These are phyloP conservation scores for Claviceps sp. DNA, from an alignment of 2,329 filamentous ascomycete genomes.

Conservation along the genomic window DNA sequence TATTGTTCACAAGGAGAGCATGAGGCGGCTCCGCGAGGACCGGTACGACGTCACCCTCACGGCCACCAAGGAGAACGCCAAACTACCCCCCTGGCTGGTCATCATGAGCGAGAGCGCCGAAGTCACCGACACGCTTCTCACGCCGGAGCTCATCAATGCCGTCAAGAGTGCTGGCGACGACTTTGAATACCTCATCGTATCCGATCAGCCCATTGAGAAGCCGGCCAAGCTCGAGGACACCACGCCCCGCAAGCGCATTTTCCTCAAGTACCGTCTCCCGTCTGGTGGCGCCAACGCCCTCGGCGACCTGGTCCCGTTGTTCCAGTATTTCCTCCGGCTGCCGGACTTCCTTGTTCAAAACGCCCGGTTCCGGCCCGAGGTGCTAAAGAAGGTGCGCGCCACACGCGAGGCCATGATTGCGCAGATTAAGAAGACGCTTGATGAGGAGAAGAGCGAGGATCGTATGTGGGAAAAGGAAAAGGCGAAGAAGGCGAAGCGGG, in stretches of 20 bases:
- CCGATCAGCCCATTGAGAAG: conserved; percentile 79
- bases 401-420: conserved; percentile 69
- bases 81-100: conserved; percentile 79
- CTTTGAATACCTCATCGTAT: conserved; percentile 78
- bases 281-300: conserved; percentile 42
- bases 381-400: conserved; percentile 67
- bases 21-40: conserved; percentile 81
- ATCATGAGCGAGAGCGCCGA: conserved; percentile 97
- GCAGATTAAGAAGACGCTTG: conserved; percentile 65
- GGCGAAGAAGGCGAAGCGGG: conserved; percentile 79
- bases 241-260: conserved; percentile 71
- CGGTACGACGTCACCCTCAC: conserved; percentile 92
- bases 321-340: conserved; percentile 72
- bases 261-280: conserved; percentile 61
- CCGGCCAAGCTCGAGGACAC: conserved; percentile 78
- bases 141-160: conserved; percentile 72
- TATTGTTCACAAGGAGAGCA: conserved; percentile 85
- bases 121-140: conserved; percentile 77
- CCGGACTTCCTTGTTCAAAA: conserved; percentile 63
- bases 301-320: conserved; percentile 55
- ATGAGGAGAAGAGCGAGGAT: conserved; percentile 73
- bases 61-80: conserved; percentile 80
- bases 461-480: conserved; percentile 57
- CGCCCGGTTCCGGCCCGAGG: conserved; percentile 83
- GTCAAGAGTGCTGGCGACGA: conserved; percentile 61